Percentiles rank a stretch among this genome's conserved stretches.
Evolutionary conservation across 2,329 filamentous ascomycete species (phyloP).

Genomic region (Colletotrichum noveboracense): DNA sequence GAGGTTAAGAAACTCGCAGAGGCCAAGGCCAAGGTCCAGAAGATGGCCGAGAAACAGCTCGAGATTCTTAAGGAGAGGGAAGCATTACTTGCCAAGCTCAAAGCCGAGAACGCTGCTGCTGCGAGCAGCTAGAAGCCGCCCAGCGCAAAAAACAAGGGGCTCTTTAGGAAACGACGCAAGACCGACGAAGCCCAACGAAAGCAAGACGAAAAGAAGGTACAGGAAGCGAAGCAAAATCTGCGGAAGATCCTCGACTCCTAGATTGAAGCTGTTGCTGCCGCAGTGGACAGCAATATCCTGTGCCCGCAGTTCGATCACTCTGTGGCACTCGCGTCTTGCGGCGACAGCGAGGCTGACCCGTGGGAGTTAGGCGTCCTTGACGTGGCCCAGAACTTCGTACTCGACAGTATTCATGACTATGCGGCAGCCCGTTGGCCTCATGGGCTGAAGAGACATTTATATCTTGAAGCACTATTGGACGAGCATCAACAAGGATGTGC

Average conservation of each 20-base stretch:
- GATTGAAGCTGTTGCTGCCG: neutral
- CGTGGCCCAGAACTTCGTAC: neutral
- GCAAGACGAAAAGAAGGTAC: neutral
- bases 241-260: neutral
- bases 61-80: slow-evolving; percentile 70
- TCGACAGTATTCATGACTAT: neutral
- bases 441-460: neutral
- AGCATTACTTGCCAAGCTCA: slow-evolving; percentile 63
- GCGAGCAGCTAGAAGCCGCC: slow-evolving; percentile 23
- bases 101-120: slow-evolving; percentile 60
- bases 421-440: neutral
- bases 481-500: neutral
- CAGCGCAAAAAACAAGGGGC: neutral
- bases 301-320: neutral
- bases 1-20: slow-evolving; percentile 67
- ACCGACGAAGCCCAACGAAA: neutral
- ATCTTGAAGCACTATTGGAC: neutral
- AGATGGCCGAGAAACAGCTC: slow-evolving; percentile 63
- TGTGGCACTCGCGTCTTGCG: neutral
- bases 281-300: neutral
- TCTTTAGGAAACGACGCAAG: neutral
- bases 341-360: neutral
- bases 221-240: neutral
- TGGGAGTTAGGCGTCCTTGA: neutral
- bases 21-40: slow-evolving; percentile 67